A percentile compares a stretch with the other conserved stretches of the same genome.
Conservation (phyloP, 2,329 filamentous ascomycete genomes). For the Dactylonectria estremocensis region DNA sequence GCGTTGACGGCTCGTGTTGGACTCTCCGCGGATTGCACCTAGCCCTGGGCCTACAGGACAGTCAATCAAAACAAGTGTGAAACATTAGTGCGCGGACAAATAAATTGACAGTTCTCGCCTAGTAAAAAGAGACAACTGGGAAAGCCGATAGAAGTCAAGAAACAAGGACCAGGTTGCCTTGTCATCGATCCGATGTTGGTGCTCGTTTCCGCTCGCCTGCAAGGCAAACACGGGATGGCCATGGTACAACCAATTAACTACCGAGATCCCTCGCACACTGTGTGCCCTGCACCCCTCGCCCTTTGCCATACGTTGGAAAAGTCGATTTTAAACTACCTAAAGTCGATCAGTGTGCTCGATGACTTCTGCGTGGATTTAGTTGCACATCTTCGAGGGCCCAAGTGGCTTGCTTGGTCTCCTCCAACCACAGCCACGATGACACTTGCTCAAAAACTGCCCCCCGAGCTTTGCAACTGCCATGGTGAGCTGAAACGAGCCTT, state of each 20-base stretch:
- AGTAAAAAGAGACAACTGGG: too few species aligned
- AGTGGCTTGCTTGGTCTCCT: too few species aligned
- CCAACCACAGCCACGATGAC: too few species aligned
- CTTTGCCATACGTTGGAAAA: too few species aligned
- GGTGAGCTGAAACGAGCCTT: too few species aligned
- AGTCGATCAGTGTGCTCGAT: too few species aligned
- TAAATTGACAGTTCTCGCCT: not conserved
- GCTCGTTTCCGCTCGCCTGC: not conserved
- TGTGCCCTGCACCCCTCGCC: not conserved
- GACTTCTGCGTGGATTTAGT: too few species aligned
- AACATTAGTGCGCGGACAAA: not conserved
- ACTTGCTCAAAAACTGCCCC: too few species aligned
- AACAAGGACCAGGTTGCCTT: not conserved
- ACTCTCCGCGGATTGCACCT: too few species aligned
- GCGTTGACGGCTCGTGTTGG: too few species aligned
- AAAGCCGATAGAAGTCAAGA: not conserved
- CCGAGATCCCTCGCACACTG: not conserved
- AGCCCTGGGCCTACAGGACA: not conserved
- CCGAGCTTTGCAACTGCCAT: too few species aligned
- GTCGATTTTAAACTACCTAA: not conserved
- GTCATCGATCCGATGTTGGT: not conserved
- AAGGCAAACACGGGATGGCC: conserved; percentile 8
- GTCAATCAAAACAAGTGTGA: conserved; percentile 1
- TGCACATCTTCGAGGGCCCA: too few species aligned
- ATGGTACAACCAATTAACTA: not conserved